phyloP scores from a whole-genome alignment of 148 eudicot species.

The Persicaria maculosa region DNA sequence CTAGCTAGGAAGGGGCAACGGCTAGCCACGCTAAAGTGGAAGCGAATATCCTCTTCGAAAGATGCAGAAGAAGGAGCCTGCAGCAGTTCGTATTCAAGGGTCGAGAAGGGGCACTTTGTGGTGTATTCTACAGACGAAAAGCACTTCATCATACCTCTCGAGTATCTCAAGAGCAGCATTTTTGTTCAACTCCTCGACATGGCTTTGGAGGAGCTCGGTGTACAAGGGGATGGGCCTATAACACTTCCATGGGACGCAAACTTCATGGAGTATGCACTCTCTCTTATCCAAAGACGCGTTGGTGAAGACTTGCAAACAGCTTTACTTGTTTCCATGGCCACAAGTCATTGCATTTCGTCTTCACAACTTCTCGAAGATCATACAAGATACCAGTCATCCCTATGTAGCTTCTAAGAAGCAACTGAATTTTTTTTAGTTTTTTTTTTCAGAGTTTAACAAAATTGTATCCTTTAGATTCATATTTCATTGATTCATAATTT shows the following conservation, averaged over 20 bases:
- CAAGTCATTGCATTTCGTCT: not conserved
- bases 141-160: conserved; percentile 20
- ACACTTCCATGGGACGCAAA: conserved; percentile 28
- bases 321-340: not conserved
- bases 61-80: not conserved
- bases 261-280: conserved; percentile 27
- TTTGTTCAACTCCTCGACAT: conserved; percentile 37
- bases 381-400: not conserved
- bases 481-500: not conserved
- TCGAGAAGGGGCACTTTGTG: conserved; percentile 23
- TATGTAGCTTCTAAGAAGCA: no score
- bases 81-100: conserved; percentile 2
- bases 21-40: conserved; percentile 21
- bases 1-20: conserved; percentile 23
- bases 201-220: conserved; percentile 41
- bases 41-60: conserved; percentile 12
- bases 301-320: conserved; percentile 20
- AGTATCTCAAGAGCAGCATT: conserved; percentile 12
- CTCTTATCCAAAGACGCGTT: conserved; percentile 24
- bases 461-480: not conserved
- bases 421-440: not conserved
- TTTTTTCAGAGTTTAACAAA: not conserved
- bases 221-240: conserved; percentile 10
- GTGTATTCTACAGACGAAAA: conserved; percentile 18
- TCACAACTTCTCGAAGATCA: not conserved